Conservation (phyloP, 129 eudicot genomes). For the Erigeron canadensis region DNA sequence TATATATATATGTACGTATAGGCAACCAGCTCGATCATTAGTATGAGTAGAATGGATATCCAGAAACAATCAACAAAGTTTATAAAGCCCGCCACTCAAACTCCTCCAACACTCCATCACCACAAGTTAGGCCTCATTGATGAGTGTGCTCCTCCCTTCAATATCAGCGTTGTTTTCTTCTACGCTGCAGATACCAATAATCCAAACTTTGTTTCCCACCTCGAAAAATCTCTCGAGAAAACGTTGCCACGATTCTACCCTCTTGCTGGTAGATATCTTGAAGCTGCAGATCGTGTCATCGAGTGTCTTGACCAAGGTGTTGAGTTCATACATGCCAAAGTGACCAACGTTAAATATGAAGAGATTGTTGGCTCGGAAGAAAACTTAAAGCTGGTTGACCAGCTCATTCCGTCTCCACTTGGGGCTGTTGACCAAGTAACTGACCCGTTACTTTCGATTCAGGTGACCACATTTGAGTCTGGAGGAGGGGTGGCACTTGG, state of each 20-base stretch:
- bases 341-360: background rate
- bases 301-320: slow-evolving; percentile 35
- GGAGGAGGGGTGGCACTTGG: too few relatives aligned
- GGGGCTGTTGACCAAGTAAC: background rate
- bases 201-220: background rate
- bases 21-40: too few relatives aligned
- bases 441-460: background rate
- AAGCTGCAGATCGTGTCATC: background rate
- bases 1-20: too few relatives aligned
- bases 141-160: background rate
- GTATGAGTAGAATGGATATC: too few relatives aligned
- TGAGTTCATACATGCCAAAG: slow-evolving; percentile 14
- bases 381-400: background rate
- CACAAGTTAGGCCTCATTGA: slow-evolving; percentile 14
- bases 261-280: slow-evolving; percentile 24
- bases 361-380: background rate
- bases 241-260: slow-evolving; percentile 27
- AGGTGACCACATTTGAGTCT: too few relatives aligned
- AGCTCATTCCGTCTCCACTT: background rate
- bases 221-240: background rate
- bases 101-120: background rate
- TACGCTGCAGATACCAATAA: background rate
- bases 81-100: background rate
- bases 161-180: slow-evolving; percentile 20
- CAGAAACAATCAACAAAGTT: background rate